Base-by-base conservation (phyloP, 1,284 basidiomycete species). In the Tylopilus sp. region DNA sequence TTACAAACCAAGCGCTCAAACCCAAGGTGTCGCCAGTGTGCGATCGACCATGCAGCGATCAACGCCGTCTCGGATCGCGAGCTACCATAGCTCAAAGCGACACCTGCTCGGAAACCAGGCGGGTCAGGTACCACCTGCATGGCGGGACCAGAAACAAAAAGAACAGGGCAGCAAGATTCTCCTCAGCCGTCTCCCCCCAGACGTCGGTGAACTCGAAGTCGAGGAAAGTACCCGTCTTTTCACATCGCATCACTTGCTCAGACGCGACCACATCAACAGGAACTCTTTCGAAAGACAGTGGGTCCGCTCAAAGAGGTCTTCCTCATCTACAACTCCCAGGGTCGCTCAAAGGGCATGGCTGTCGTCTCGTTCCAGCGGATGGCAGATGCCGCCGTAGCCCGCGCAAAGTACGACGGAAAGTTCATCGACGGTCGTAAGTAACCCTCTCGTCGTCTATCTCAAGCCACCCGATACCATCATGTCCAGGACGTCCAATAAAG, bases 341-440 rank as follows among this genome's bases (percentile, higher is more conserved):
- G 79, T 0, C 73, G 71, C 48, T 84, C 85, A 41, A 86, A 84
- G 58, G 86, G 86, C 13, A 87, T 88, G 84, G 86, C 86, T 2
- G 66, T 89, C 16, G 81, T 89, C 2, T 59, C 71, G 1, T 89
- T 89, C 59, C 74, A 79, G 55, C 74, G 81, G 30, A 55, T 75
- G 5, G 78, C 71, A 1, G 84, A 87, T 64, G 86, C 86, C 6
- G 67, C 62, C 2, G 54, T 78, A 39, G 86, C 86, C 11, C 74
- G 78, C 26, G 59, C 68, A 28, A 86, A 84, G 66, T 89, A 86
- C 60, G 73, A 89, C 56, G 82, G 83, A 41, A 86, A 86, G 67
- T 76, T 86, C 48, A 78, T 89, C 15, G 86, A 89, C 60, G 82
- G 82, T 49, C 77, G 86, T 89, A 55, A 72, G 85, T 78, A 2